A percentile compares a stretch with the other conserved stretches of the same genome.
These are phyloP conservation scores for Colletotrichum falcatum DNA, from an alignment of 2,329 filamentous ascomycete genomes.

Conservation along the genomic window DNA sequence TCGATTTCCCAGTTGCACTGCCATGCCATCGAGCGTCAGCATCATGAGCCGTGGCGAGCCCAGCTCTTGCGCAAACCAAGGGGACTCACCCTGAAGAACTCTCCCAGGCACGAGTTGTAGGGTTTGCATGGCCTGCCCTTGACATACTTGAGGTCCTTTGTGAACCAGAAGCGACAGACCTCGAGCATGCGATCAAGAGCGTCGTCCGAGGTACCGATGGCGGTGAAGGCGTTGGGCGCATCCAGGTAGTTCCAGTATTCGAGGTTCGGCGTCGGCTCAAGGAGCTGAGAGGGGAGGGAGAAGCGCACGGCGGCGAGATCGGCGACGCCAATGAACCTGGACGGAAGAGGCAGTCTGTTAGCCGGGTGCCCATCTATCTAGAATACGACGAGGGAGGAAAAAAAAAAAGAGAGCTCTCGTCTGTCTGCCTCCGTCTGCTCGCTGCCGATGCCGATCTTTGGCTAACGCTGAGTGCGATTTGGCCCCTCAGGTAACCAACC, in stretches of 20 bases:
- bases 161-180: conserved; percentile 97
- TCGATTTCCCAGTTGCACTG: conserved; percentile 97
- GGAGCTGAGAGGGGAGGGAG: conserved; percentile 92
- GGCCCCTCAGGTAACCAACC: conserved; percentile 7
- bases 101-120: conserved; percentile 95
- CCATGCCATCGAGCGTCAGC: conserved; percentile 38
- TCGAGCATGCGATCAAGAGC: conserved; percentile 94
- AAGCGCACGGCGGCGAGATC: conserved; percentile 97
- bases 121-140: conserved; percentile 99
- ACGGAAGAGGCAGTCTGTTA: conserved; percentile 29
- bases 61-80: neutral
- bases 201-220: conserved; percentile 89
- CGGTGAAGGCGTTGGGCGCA: conserved; percentile 87
- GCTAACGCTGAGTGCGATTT: neutral
- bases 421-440: neutral
- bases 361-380: neutral
- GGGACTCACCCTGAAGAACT: conserved; percentile 88
- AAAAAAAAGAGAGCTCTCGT: neutral
- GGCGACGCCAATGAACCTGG: conserved; percentile 92
- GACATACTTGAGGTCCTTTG: conserved; percentile 98
- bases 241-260: conserved; percentile 99
- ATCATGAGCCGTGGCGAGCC: conserved; percentile 1
- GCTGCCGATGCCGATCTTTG: no score
- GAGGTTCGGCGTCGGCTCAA: conserved; percentile 96
- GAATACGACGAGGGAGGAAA: no score